phyloP scores from a whole-genome alignment of 345 rosid species.

The Turnera subulata region DNA sequence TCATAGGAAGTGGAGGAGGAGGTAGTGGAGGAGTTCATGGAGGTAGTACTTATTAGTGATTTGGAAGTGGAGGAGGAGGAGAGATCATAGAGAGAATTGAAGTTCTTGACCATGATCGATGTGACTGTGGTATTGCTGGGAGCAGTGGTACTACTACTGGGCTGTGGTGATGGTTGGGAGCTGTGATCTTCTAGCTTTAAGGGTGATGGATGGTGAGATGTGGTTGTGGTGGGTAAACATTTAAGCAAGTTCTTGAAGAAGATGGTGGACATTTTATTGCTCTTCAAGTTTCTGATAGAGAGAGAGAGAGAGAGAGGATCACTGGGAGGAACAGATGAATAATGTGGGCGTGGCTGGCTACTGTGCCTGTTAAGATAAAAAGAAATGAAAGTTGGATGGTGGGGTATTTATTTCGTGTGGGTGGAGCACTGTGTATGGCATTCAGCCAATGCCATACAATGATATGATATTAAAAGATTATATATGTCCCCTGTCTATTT shows the following conservation, averaged over 20 bases:
- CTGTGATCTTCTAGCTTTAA: conserved; percentile 20
- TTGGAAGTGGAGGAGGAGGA: conserved; percentile 33
- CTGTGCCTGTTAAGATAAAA: not conserved
- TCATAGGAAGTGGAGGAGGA: conserved; percentile 35
- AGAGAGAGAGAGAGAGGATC: not conserved
- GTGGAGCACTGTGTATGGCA: not conserved
- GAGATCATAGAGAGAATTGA: conserved; percentile 37
- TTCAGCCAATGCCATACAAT: not conserved
- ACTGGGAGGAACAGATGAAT: too few relatives aligned
- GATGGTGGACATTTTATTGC: conserved; percentile 40
- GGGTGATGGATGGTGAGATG: conserved; percentile 25
- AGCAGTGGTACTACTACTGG: not conserved
- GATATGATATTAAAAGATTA: too few relatives aligned
- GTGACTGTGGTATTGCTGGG: not conserved
- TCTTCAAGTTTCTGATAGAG: conserved; percentile 10
- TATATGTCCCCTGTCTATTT: not conserved
- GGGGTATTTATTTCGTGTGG: conserved; percentile 15
- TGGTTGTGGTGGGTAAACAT: conserved; percentile 33
- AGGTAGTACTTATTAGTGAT: conserved; percentile 24
- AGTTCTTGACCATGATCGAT: conserved; percentile 28
- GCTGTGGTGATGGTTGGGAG: not conserved
- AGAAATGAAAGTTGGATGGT: not conserved
- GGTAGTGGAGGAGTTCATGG: conserved; percentile 20
- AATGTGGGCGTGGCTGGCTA: too few relatives aligned
- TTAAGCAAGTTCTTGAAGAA: conserved; percentile 61